These are phyloP conservation scores for Helotiales sp. DNA, from an alignment of 2,329 filamentous ascomycete genomes.

Conservation along the genomic window DNA sequence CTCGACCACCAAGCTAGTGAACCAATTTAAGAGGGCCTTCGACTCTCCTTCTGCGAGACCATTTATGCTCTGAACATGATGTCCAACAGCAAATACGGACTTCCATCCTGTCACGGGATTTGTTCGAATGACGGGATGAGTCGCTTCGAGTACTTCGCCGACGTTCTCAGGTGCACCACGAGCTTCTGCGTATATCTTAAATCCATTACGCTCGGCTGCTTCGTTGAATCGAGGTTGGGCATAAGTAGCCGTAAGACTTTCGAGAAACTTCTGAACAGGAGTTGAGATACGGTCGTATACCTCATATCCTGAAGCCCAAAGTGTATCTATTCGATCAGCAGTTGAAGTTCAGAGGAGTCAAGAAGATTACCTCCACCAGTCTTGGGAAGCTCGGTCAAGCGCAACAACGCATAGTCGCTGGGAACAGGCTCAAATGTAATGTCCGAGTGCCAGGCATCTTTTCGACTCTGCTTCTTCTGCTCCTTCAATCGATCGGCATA, in stretches of 20 bases:
- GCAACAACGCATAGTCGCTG: constrained; percentile 57
- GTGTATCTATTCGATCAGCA: constrained; percentile 47
- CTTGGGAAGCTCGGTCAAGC: constrained; percentile 31
- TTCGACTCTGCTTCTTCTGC: constrained; percentile 46
- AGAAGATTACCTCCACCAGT: constrained; percentile 33
- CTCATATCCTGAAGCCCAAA: constrained; percentile 69
- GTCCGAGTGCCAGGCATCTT: constrained; percentile 59
- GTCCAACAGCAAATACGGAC: constrained; percentile 52
- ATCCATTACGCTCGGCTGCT: constrained; percentile 45
- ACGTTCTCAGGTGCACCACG: constrained; percentile 53
- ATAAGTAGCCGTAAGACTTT: constrained; percentile 57
- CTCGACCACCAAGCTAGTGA: constrained; percentile 49
- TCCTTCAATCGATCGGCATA: constrained; percentile 44
- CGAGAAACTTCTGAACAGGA: constrained; percentile 57
- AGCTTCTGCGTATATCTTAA: constrained; percentile 43
- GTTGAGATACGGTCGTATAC: constrained; percentile 63
- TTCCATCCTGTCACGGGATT: constrained; percentile 62
- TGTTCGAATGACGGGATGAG: constrained; percentile 56
- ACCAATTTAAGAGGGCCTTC: constrained; percentile 50
- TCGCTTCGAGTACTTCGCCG: constrained; percentile 47
- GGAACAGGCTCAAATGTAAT: constrained; percentile 66
- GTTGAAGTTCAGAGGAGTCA: background rate
- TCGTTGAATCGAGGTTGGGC: constrained; percentile 51
- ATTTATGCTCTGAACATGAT: constrained; percentile 52
- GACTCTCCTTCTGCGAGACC: constrained; percentile 49